Base-by-base conservation (phyloP, 208 protist genomes). In the Leishmania amazonensis region DNA sequence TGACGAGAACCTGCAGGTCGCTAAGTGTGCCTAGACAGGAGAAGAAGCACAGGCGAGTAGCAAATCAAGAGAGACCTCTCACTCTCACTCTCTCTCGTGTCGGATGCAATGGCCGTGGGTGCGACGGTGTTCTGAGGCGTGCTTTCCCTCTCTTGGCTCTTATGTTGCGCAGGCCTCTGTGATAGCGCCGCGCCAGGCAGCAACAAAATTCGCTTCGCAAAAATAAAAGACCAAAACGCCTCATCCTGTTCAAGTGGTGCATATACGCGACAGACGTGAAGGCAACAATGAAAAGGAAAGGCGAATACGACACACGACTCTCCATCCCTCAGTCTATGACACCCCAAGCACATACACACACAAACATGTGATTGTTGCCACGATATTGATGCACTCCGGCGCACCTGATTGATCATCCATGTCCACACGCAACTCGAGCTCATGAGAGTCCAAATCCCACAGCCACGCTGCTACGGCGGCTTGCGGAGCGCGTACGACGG, bases 401-500 rank as follows among this genome's bases (percentile, higher is more conserved):
- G 45, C 70, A 74, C 24, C 45, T 74, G 70, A 45, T 35, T 74
- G 70, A 53, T 51, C 24, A 7, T 2, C 8, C 28, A 51, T 51
- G 40, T 28, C 40, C n/a, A 74, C 70, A n/a, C 45, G 28, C 42
- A 35, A 74, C 28, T n/a, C 24, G 24, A 45, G 70, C 45, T 74
- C 70, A 74, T 74, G 40, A 53, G 45, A 53, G 7, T 19, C 24
- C 24, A n/a, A 53, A 51, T 51, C 28, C 8, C 70, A 21, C 70
- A 54, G 24, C 45, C 4, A 74, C 42, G 75, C 57, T 28, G 28
- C 57, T 89, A 94, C 40, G 89, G 85, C 67, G 42, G 38, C 60
- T 80, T 87, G 76, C 79, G 62, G 31, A 68, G 75, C 40, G 74
- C 83, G 80, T 91, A 96, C 5, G 94, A 95, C 47, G 92, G 91